Base-by-base conservation (phyloP, 768 basidiomycete species). In the Boletus rubroflammeus region DNA sequence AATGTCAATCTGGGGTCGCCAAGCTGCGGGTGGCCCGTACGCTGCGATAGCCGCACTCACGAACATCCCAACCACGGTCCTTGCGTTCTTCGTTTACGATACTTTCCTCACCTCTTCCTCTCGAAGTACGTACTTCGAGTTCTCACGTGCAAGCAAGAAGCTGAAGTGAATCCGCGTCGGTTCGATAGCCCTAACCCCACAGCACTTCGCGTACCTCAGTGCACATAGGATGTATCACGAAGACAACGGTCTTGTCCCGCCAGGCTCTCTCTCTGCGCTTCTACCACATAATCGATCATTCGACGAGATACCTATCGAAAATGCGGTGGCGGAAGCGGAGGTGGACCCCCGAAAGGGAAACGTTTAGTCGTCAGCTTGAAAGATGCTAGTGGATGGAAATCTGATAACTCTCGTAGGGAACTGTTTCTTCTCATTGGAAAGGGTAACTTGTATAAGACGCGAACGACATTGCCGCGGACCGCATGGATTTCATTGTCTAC, bases 1-100 rank as follows among this genome's bases (percentile, higher is more conserved):
- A 1, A 63, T 89, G 68, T 75, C 83, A 4, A 78, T 87, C 51
- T 88, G 81, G 77, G 86, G 86, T 19, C 62, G 32, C 2, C 62
- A 65, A 57, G 83, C 82, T 29, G 67, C 68, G 29, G 85, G 84
- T 36, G 79, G 78, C 17, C 57, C 63, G 6, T 88, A 86, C 61
- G 78, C 81, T 2, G 86, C 84, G 10, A 78, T 87, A 47, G 64
- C 85, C 1, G 81, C 86, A 2, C 75, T 87, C 31, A 81, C 81
- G 5, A 87, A 84, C 59, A 83, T 87, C 60, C 83, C 83, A 3
- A 83, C 84, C 3, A 87, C 78, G 14, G 48, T 85, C 28, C 67
- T 84, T 45, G 83, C 76, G 15, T 78, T 75, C 25, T 54, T 75
- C 48, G 53, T 85, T 26, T 85, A 87, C 50, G 81, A 85, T 57